Evolutionary conservation across 2,329 filamentous ascomycete species (phyloP).

Genomic region (Purpureocillium takamizusanense): DNA sequence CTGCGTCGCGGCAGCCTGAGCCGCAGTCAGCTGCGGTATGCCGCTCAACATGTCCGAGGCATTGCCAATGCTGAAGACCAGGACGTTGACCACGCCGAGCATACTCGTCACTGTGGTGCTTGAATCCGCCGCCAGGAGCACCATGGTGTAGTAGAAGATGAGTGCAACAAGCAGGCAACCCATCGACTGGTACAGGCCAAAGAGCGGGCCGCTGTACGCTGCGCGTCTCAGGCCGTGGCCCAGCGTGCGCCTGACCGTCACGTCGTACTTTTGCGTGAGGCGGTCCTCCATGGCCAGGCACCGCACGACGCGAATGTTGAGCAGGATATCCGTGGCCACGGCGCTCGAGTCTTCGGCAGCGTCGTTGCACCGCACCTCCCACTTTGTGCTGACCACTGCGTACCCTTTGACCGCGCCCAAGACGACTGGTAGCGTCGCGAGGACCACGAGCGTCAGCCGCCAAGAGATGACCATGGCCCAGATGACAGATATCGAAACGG

Average conservation of each 20-base stretch:
- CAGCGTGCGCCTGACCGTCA: slow-evolving; percentile 42
- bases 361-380: slow-evolving; percentile 62
- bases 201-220: slow-evolving; percentile 59
- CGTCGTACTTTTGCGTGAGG: slow-evolving; percentile 56
- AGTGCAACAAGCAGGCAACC: slow-evolving; percentile 66
- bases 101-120: slow-evolving; percentile 45
- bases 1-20: slow-evolving; percentile 62
- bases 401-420: slow-evolving; percentile 58
- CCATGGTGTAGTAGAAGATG: slow-evolving; percentile 74
- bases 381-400: slow-evolving; percentile 54
- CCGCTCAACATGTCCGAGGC: slow-evolving; percentile 60
- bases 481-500: slow-evolving; percentile 57
- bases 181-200: slow-evolving; percentile 67
- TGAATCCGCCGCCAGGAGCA: slow-evolving; percentile 45
- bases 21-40: slow-evolving; percentile 72
- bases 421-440: slow-evolving; percentile 60
- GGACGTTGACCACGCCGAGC: slow-evolving; percentile 67
- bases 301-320: slow-evolving; percentile 70
- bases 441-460: slow-evolving; percentile 70
- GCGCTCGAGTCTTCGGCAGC: slow-evolving; percentile 50
- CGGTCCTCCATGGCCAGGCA: slow-evolving; percentile 64
- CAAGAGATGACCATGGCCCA: slow-evolving; percentile 72
- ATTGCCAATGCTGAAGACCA: slow-evolving; percentile 75
- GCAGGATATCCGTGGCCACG: slow-evolving; percentile 61
- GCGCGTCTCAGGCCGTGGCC: slow-evolving; percentile 57